Evolutionary conservation across 441 rosid genomes (phyloP).

Genomic region (Brassica hybrid): DNA sequence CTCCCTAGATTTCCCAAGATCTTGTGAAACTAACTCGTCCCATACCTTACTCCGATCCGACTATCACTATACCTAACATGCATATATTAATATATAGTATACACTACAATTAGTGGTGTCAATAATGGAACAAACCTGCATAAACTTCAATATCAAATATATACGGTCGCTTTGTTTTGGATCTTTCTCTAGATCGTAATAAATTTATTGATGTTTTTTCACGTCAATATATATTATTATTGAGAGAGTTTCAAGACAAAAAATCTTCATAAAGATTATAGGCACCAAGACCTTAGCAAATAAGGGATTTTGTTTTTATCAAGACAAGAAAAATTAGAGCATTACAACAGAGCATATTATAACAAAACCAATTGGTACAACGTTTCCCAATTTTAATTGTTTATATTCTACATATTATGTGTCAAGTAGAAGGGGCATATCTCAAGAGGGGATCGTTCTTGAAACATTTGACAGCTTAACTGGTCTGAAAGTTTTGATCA

Average conservation of each 20-base stretch:
- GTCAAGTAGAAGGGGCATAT: conserved; percentile 24
- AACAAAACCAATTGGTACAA: not conserved
- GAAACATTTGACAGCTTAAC: conserved; percentile 38
- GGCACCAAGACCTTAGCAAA: conserved; percentile 15
- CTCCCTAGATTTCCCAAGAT: conserved; percentile 57
- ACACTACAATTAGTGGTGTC: conserved; percentile 16
- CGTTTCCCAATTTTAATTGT: conserved; percentile 5
- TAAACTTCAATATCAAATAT: conserved; percentile 28
- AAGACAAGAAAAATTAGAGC: conserved; percentile 19
- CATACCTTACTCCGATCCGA: conserved; percentile 40
- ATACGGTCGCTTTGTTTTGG: conserved; percentile 34
- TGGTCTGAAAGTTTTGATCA: conserved; percentile 35
- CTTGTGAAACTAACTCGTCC: conserved; percentile 39
- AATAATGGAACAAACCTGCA: conserved; percentile 33
- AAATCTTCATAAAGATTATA: conserved; percentile 38
- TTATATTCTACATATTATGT: conserved; percentile 1
- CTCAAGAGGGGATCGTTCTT: conserved; percentile 2
- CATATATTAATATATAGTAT: conserved; percentile 6
- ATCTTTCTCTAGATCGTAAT: conserved; percentile 10
- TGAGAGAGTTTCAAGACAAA: conserved; percentile 23
- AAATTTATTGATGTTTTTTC: not conserved
- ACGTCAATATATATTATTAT: not conserved
- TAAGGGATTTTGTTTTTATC: conserved; percentile 4
- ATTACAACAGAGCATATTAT: not conserved
- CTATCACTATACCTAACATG: conserved; percentile 28